Evolutionary conservation across 2,329 filamentous ascomycete species (phyloP).

Genomic region (Colletotrichum cereale): DNA sequence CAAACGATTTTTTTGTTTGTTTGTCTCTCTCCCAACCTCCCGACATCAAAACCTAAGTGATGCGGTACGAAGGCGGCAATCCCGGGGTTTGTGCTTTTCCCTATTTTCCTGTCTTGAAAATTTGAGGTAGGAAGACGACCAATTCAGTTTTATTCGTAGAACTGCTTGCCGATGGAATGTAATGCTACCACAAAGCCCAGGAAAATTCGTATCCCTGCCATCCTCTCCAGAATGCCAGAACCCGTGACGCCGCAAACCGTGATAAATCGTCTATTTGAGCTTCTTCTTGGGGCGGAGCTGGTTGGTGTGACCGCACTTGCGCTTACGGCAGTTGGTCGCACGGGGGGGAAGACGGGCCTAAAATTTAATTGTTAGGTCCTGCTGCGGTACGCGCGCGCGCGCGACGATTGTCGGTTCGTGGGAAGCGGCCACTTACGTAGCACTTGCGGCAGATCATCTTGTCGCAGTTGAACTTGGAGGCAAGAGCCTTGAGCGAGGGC

Average conservation of each 20-base stretch:
- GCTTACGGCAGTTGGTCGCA: slow-evolving; percentile 99
- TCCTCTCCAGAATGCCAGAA: slow-evolving; percentile 45
- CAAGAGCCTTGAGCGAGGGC: slow-evolving; percentile 97
- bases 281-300: slow-evolving; percentile 99
- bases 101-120: background rate
- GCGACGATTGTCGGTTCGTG: background rate
- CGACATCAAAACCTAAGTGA: background rate
- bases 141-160: slow-evolving; percentile 41
- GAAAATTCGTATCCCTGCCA: slow-evolving; percentile 45
- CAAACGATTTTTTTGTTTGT: slow-evolving; percentile 20
- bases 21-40: slow-evolving; percentile 16
- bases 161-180: slow-evolving; percentile 40
- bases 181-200: slow-evolving; percentile 57
- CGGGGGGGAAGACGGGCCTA: slow-evolving; percentile 90
- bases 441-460: slow-evolving; percentile 99
- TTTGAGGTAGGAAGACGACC: slow-evolving; percentile 36
- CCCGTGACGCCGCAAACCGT: slow-evolving; percentile 60
- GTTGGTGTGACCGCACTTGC: slow-evolving; percentile 99
- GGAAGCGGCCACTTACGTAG: slow-evolving; percentile 77
- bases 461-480: slow-evolving; percentile 99
- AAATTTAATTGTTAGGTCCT: slow-evolving; percentile 2
- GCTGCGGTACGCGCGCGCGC: background rate
- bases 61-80: background rate
- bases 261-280: slow-evolving; percentile 77
- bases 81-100: background rate